Base-by-base conservation (phyloP, 1,139 yeast genomes). In the Suhomyces kunorum region DNA sequence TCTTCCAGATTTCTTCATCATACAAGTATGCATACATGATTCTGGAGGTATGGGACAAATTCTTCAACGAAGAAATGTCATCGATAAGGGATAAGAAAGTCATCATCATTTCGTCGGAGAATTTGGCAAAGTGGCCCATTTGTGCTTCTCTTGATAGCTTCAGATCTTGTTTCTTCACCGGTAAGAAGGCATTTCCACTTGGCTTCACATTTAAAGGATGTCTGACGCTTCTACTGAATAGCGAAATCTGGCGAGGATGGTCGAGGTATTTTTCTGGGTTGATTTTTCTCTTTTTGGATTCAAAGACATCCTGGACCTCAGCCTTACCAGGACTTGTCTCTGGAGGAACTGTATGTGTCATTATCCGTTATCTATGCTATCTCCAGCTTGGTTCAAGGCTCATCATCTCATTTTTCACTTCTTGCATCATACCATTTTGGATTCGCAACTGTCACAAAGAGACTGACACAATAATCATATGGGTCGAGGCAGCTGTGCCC, bases 141-240 rank as follows among this genome's bases (percentile, higher is more conserved):
- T 72, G 68, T 19, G 61, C 51, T 5, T 54, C 49, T 27, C 72
- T 61, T 12, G 63, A 51, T 6, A 49, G 40, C 1, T 54, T 51
- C 5, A 51, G 47, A n/a, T 55, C 56, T 12, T 34, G 38, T 14
- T 49, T 44, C 36, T 56, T 27, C 46, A 56, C 44, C 41, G 59
- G 44, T 15, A 71, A 49, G 33, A 61, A 55, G 15, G 72, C 71
- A 53, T 87, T 87, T 4, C 95, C 95, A 29, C 75, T 66, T 0
- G 95, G 96, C 49, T 77, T 80, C 15, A 87, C 84, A 41, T 85
- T 84, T 24, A 86, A 63, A 0, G 95, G 95, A 53, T 87, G 95
- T 35, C 68, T 63, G 7, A 68, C 56, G 23, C 56, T 54, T 12
- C 53, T 52, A 11, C 61, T 50, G 22, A 47, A 53, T 4, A 57